Evolutionary conservation across 2,329 filamentous ascomycete species (phyloP).

Genomic region (Microcyclospora pomicola): DNA sequence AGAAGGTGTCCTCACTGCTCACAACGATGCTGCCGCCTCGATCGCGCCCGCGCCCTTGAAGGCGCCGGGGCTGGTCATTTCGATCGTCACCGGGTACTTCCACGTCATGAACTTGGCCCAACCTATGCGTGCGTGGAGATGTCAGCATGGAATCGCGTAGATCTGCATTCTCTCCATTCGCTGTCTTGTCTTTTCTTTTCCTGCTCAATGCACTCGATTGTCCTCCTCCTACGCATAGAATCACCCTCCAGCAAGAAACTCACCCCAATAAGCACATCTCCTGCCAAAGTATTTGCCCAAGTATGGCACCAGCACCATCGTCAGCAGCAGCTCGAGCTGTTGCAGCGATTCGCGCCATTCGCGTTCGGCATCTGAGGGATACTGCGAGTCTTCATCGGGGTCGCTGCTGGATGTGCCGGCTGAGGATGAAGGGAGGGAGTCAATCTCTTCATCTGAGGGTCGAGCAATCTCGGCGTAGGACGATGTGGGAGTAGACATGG

Average conservation of each 20-base stretch:
- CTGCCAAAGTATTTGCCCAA: conserved; percentile 88
- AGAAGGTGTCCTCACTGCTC: conserved; percentile 3
- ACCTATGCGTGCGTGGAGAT: conserved; percentile 37
- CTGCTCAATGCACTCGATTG: no score
- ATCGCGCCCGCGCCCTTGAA: conserved; percentile 35
- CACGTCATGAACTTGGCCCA: conserved; percentile 93
- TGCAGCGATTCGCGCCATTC: conserved; percentile 94
- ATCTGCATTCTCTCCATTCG: not conserved
- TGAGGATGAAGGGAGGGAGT: conserved; percentile 38
- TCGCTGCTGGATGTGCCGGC: conserved; percentile 36
- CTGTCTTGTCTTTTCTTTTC: not conserved
- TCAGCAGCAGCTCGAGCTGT: conserved; percentile 82
- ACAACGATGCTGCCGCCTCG: conserved; percentile 31
- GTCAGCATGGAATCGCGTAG: conserved; percentile 10
- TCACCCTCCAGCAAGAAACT: conserved; percentile 23
- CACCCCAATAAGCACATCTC: conserved; percentile 94
- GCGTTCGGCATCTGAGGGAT: conserved; percentile 70
- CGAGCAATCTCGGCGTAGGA: conserved; percentile 35
- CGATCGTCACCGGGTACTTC: conserved; percentile 72
- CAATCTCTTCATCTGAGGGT: conserved; percentile 28
- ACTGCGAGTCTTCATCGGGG: conserved; percentile 33
- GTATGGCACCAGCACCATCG: conserved; percentile 89
- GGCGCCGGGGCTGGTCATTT: conserved; percentile 30
- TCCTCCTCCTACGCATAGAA: not conserved
- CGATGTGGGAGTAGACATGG: conserved; percentile 34